Evolutionary conservation across 257 asterid genomes (phyloP).

Genomic region (Solanum commersonii): DNA sequence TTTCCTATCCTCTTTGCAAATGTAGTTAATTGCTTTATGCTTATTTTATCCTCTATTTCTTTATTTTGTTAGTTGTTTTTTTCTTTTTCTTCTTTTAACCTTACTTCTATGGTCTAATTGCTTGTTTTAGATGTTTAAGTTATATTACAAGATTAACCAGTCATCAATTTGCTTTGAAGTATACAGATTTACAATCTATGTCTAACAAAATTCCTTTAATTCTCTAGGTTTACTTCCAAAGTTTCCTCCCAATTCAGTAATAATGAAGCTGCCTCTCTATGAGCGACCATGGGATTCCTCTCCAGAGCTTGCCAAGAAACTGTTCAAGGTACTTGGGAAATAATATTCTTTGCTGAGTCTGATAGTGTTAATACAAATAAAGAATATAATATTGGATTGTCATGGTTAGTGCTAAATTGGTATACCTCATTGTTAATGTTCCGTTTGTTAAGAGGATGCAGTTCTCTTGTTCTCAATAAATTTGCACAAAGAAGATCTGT

Average conservation of each 20-base stretch:
- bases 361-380: neutral
- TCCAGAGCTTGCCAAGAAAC: conserved; percentile 73
- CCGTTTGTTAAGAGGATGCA: neutral
- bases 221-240: conserved; percentile 73
- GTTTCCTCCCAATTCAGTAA: conserved; percentile 84
- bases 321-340: conserved; percentile 64
- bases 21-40: neutral
- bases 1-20: neutral
- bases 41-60: neutral
- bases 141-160: neutral
- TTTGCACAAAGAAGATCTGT: neutral
- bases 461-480: neutral
- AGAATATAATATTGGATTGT: neutral
- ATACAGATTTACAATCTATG: neutral
- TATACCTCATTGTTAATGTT: neutral
- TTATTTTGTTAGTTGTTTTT: neutral
- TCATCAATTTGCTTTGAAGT: neutral
- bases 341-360: neutral
- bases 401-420: neutral
- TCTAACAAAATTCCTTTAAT: neutral
- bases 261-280: conserved; percentile 67
- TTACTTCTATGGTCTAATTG: neutral
- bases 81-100: neutral
- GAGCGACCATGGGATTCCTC: conserved; percentile 86
- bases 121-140: neutral